These are phyloP conservation scores for Monilinia aucupariae DNA, from an alignment of 2,329 filamentous ascomycete species.

Conservation along the genomic window DNA sequence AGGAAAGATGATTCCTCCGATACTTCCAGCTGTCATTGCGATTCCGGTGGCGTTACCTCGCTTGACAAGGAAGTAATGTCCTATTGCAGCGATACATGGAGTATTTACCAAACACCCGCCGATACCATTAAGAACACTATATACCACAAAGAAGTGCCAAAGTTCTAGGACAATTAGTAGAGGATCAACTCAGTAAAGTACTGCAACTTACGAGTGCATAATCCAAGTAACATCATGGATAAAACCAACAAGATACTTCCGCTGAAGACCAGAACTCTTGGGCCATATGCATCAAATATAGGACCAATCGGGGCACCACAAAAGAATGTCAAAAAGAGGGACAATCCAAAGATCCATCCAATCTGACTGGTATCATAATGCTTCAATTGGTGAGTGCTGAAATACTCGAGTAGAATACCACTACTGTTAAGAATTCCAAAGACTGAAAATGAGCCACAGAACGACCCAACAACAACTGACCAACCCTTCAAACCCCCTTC, in stretches of 20 bases:
- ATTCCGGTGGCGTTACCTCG: constrained; percentile 62
- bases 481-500: constrained; percentile 61
- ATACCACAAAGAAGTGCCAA: constrained; percentile 65
- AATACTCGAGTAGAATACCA: constrained; percentile 47
- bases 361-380: constrained; percentile 52
- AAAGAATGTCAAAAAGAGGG: constrained; percentile 64
- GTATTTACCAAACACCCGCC: constrained; percentile 62
- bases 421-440: constrained; percentile 59
- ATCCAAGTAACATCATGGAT: constrained; percentile 47
- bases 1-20: constrained; percentile 53
- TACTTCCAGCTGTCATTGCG: constrained; percentile 55
- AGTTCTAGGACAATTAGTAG: constrained; percentile 41
- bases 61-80: constrained; percentile 58
- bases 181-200: background rate
- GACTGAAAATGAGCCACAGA: constrained; percentile 54
- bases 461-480: constrained; percentile 61
- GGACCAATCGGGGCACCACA: constrained; percentile 65
- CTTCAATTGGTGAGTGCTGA: constrained; percentile 54
- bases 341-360: constrained; percentile 55
- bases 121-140: constrained; percentile 57
- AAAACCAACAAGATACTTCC: constrained; percentile 31
- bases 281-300: constrained; percentile 62
- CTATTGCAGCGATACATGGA: constrained; percentile 56
- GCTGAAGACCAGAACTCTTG: constrained; percentile 38
- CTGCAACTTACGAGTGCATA: constrained; percentile 46